Evolutionary conservation across 2,329 filamentous ascomycete species (phyloP).

Genomic region (Fusarium pininemorale): DNA sequence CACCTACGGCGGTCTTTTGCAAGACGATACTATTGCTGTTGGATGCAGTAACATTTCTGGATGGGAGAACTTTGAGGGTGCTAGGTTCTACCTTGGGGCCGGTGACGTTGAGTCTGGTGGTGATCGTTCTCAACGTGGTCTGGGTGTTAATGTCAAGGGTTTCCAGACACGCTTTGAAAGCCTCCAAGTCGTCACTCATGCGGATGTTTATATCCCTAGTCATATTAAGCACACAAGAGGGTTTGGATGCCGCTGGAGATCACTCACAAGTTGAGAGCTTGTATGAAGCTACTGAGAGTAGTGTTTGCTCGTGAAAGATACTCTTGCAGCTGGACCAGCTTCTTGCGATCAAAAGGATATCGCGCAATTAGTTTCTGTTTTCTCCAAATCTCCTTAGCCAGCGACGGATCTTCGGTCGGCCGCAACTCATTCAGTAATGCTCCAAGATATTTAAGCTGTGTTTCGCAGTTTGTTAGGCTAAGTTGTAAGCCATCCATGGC

Average conservation of each 20-base stretch:
- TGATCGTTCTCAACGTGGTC: accelerated
- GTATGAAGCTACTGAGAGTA: accelerated
- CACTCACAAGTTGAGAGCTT: not conserved
- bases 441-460: not conserved
- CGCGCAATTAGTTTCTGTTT: accelerated
- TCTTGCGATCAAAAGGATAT: not conserved
- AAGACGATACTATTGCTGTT: accelerated
- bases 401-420: accelerated
- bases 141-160: accelerated
- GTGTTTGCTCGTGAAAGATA: accelerated
- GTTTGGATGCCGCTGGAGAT: accelerated
- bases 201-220: not conserved
- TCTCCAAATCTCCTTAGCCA: accelerated
- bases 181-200: accelerated
- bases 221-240: no score
- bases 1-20: accelerated
- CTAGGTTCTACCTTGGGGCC: accelerated
- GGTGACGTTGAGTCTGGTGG: accelerated
- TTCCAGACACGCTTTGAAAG: accelerated
- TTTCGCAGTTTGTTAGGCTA: not conserved
- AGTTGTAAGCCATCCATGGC: not conserved
- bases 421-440: accelerated
- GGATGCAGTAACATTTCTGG: accelerated
- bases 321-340: not conserved
- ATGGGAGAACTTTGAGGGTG: accelerated